These are phyloP conservation scores for Funneliformis mosseae DNA, from an alignment of 192 early-diverging fungal genomes.

Conservation along the genomic window DNA sequence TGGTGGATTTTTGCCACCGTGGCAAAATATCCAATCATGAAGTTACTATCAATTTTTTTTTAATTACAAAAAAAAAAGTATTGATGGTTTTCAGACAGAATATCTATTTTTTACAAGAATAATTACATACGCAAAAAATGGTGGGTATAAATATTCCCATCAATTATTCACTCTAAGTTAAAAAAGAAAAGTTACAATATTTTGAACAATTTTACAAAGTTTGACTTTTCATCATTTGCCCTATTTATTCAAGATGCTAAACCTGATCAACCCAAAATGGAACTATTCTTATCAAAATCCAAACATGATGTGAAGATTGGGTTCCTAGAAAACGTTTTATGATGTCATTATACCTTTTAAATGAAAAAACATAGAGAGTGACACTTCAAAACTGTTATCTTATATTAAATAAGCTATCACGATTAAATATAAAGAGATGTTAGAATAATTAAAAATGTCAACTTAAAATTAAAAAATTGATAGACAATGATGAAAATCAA, in stretches of 20 bases:
- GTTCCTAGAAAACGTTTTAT: background rate
- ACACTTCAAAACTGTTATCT: background rate
- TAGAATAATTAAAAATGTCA: constrained; percentile 44
- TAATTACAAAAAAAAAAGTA: no score
- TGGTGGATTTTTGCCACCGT: no score
- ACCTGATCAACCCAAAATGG: background rate
- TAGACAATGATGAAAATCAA: constrained; percentile 33
- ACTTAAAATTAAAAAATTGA: constrained; percentile 44
- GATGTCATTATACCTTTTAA: background rate
- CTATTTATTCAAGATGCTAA: background rate
- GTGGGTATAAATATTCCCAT: no score
- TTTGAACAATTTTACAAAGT: no score
- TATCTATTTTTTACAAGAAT: no score
- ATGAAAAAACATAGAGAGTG: background rate
- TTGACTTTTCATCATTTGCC: no score
- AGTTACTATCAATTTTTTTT: no score
- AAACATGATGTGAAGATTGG: background rate
- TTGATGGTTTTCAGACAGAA: no score
- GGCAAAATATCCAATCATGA: no score
- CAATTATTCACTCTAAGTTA: no score
- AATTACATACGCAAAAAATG: no score
- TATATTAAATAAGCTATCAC: constrained; percentile 35
- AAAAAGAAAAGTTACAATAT: no score
- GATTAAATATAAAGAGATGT: constrained; percentile 45
- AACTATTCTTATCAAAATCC: background rate